phyloP scores from a whole-genome alignment of 2,329 filamentous ascomycete genomes.

The Orbilia blumenaviensis region DNA sequence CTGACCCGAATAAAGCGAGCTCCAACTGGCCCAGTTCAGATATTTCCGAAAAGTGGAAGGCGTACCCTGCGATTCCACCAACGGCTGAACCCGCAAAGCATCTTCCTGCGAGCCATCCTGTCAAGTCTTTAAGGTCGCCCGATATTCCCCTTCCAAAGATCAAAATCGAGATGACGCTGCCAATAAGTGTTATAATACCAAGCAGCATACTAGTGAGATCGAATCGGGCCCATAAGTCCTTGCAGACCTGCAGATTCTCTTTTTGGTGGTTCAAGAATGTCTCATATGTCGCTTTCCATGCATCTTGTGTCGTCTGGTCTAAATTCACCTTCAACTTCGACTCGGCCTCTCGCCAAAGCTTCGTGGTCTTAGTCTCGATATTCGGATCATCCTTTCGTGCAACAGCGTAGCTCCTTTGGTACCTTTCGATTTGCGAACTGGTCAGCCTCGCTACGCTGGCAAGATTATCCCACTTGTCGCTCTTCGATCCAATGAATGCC shows the following conservation, averaged over 20 bases:
- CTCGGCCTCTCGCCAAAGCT: slow-evolving; percentile 71
- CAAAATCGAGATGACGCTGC: slow-evolving; percentile 74
- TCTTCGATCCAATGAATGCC: slow-evolving; percentile 78
- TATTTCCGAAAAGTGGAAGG: slow-evolving; percentile 19
- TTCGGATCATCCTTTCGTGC: slow-evolving; percentile 74
- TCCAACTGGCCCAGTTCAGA: slow-evolving; percentile 57
- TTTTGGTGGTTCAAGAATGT: slow-evolving; percentile 78
- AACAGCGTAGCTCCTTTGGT: slow-evolving; percentile 82
- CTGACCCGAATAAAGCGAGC: slow-evolving; percentile 61
- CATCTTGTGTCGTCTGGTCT: slow-evolving; percentile 58
- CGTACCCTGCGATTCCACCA: slow-evolving; percentile 59
- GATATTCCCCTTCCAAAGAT: slow-evolving; percentile 74
- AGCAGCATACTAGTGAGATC: slow-evolving; percentile 85
- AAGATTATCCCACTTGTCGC: slow-evolving; percentile 78
- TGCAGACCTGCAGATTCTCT: slow-evolving; percentile 80
- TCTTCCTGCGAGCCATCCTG: slow-evolving; percentile 65
- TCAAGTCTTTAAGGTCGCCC: slow-evolving; percentile 67
- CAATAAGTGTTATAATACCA: slow-evolving; percentile 76
- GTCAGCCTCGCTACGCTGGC: slow-evolving; percentile 79
- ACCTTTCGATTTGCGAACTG: slow-evolving; percentile 85
- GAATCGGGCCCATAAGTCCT: slow-evolving; percentile 88
- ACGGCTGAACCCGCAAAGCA: slow-evolving; percentile 65
- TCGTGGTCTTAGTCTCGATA: slow-evolving; percentile 67
- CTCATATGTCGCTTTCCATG: slow-evolving; percentile 61
- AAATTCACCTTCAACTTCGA: slow-evolving; percentile 61